Percentiles rank a stretch among this genome's conserved stretches.
phyloP scores from a whole-genome alignment of 2,329 filamentous ascomycete species.

The Sporothrix dimorphospora region DNA sequence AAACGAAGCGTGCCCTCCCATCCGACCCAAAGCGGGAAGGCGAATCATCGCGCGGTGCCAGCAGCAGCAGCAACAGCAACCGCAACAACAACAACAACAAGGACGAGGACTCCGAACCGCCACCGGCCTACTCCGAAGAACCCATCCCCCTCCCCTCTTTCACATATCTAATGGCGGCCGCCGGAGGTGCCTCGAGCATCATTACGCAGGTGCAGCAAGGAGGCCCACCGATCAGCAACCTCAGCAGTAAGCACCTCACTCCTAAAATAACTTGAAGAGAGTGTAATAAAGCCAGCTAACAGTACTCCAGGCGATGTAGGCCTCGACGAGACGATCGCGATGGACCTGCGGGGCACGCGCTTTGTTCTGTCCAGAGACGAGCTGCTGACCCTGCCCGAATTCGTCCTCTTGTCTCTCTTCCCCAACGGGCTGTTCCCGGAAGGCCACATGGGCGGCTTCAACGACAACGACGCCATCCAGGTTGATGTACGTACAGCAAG shows the following conservation, averaged over 20 bases:
- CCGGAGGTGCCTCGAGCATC: slow-evolving; percentile 95
- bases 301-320: slow-evolving; percentile 63
- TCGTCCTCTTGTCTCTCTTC: slow-evolving; percentile 95
- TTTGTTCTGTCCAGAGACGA: slow-evolving; percentile 96
- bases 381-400: slow-evolving; percentile 92
- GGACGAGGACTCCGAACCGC: slow-evolving; percentile 84
- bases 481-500: slow-evolving; percentile 71
- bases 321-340: slow-evolving; percentile 89
- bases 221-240: slow-evolving; percentile 82
- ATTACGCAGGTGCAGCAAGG: slow-evolving; percentile 98
- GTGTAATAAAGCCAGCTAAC: background rate
- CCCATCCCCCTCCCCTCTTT: slow-evolving; percentile 90
- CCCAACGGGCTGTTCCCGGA: slow-evolving; percentile 98
- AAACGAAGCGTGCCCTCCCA: slow-evolving; percentile 85
- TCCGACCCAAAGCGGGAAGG: slow-evolving; percentile 73
- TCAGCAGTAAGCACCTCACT: slow-evolving; percentile 67
- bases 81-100: slow-evolving; percentile 50
- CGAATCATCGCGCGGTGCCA: slow-evolving; percentile 54
- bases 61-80: slow-evolving; percentile 31
- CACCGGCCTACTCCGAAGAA: slow-evolving; percentile 94
- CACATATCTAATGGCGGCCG: slow-evolving; percentile 95
- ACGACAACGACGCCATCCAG: slow-evolving; percentile 91
- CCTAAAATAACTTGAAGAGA: too few relatives aligned
- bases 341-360: slow-evolving; percentile 91
- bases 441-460: slow-evolving; percentile 89